These are phyloP conservation scores for Lentinula sp. DNA, from an alignment of 768 basidiomycete species.

Conservation along the genomic window DNA sequence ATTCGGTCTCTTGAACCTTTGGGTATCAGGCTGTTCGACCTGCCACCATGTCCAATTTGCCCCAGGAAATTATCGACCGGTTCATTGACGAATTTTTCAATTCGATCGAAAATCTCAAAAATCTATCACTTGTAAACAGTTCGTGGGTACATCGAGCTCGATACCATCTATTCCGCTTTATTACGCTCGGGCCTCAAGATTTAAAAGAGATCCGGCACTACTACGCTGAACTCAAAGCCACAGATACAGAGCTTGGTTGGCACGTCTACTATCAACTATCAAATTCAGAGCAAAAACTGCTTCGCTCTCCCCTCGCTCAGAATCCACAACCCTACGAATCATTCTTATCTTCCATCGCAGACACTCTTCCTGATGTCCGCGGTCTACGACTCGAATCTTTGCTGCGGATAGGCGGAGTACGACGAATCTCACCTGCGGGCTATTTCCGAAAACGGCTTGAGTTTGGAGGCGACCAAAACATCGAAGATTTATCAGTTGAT, in stretches of 20 bases:
- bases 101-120: neutral
- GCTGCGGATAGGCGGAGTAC: neutral
- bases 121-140: neutral
- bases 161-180: neutral
- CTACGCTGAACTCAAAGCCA: neutral
- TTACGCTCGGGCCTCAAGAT: neutral
- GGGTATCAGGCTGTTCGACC: no score
- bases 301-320: neutral
- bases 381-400: neutral
- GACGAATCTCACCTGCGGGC: neutral
- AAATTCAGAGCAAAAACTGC: neutral
- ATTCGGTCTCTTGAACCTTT: no score
- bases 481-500: neutral
- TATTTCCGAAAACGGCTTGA: neutral
- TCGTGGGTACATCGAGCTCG: neutral
- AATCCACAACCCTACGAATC: neutral
- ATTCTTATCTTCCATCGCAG: neutral
- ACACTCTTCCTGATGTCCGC: neutral
- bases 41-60: neutral
- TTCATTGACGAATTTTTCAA: neutral
- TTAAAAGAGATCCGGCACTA: neutral
- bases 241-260: neutral
- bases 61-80: constrained; percentile 5
- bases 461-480: neutral
- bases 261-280: neutral